Evolutionary conservation across 106 monocot genomes (phyloP), one percentile per base, ranked within the genome.

Genomic region (Dendrobium officinale): DNA sequence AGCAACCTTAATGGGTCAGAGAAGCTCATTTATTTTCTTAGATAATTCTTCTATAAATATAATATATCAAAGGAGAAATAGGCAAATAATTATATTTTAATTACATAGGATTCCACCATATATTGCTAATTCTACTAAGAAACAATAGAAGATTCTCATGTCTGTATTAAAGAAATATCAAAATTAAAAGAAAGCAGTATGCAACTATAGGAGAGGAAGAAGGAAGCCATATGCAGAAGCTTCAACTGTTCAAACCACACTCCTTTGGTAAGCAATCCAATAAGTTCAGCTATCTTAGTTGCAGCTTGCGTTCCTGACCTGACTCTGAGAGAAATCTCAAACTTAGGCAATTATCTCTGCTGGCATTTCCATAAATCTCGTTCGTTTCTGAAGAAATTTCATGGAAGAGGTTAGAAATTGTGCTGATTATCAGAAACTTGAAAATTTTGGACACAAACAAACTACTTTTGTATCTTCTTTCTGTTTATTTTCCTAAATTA

Each of bases 341-440:
- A 37, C 70, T 70, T 29, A 76, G 1, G 76, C 76, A 51, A 76
- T 76, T 76, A 76, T 76, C 76, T 76, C 76, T 15, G 45, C 76
- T 13, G 76, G 76, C 76, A 49, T 76, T 37, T 37, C 13, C 76
- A 49, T 49, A 13, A 76, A 76, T 76, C 76, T 76, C 24, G 76
- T 76, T 47, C 49, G 45, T 76, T 76, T 76, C 76, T 76, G 76
- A 76, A 76, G 27, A 76, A 47, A 48, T 49, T 37, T 19, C 44
- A 44, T 22, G 6, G 17, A 42, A 22, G 74, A 74, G 15, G 20
- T 19, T 20, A 18, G 15, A 43, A 76, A 49, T 42, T 43, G 13
- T 9, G 26, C 61, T 22, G 10, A 6, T 61, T 61, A 19, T n/a
- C 22, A 61, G 61, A 61, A 51, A 51, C 0, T 51, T 51, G 9